Base-by-base conservation (phyloP, 1,284 basidiomycete species). In the Phylloporus sp. region DNA sequence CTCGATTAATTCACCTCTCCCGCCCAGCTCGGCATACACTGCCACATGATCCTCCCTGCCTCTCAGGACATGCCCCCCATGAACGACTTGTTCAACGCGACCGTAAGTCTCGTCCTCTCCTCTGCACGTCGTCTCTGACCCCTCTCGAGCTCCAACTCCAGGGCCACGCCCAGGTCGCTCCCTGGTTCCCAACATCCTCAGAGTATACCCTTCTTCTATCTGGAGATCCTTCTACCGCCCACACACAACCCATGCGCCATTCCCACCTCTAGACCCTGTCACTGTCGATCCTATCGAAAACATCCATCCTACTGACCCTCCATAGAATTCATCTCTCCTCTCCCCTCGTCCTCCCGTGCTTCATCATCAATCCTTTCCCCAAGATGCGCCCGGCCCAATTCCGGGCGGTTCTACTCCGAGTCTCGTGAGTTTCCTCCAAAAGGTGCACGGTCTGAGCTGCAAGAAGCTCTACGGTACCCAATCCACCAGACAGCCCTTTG, bases 401-500 rank as follows among this genome's bases (percentile, higher is more conserved):
- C 73, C 70, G 62, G 68, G 57, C 17, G 67, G 64, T 15, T 60
- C 71, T 7, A 69, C 68, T 6, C 84, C 83, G 3, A 86, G 82
- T 68, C 78, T 89, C 3, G 88, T 89, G 37, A 81, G 78, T 39
- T 86, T 86, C 25, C 78, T 89, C 14, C 87, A 90, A 72, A 85
- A 87, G 71, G 81, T 86, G 20, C 89, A 90, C 64, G 89, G 88
- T 12, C 71, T 89, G 57, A 88, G 86, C 12, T 88, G 89, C 76
- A 90, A 89, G 79, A 89, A 89, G 68, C 81, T 88, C 15, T 89
- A 89, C 67, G 85, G 87, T n/a, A 63, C 82, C 37, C 84, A 86
- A 71, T 81, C 85, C 19, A 70, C 80, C 23, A 82, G 84, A 37
- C 75, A 80, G 45, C 86, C 88, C 0, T 89, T 89, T 74, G 81